Evolutionary conservation across 1,284 basidiomycete genomes (phyloP).

Genomic region (Rhodofomes roseus): DNA sequence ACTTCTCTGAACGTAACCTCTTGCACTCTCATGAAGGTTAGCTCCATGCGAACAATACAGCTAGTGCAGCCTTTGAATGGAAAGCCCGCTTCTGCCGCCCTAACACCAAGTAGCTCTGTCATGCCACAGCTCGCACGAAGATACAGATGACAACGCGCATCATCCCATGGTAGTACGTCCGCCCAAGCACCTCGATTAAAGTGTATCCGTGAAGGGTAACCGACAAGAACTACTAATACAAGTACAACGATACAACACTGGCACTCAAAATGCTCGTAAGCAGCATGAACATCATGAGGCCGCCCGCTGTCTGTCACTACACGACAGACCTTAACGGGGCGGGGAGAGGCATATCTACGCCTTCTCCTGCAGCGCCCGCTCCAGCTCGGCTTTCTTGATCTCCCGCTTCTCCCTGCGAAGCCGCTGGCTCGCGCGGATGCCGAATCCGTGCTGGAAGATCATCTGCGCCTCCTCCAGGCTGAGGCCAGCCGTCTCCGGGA

Average conservation of each 20-base stretch:
- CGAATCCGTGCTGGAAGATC: slow-evolving; percentile 58
- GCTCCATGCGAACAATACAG: too few species aligned
- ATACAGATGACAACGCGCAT: too few species aligned
- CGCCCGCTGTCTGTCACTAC: background rate
- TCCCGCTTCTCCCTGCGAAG: slow-evolving; percentile 40
- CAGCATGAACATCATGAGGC: background rate
- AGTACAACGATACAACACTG: background rate
- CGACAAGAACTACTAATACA: background rate
- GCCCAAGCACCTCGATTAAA: background rate
- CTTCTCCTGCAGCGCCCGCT: slow-evolving; percentile 8
- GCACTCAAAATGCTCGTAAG: background rate
- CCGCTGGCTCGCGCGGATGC: slow-evolving; percentile 49
- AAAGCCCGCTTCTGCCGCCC: too few species aligned
- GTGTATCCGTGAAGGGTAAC: background rate
- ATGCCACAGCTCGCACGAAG: too few species aligned
- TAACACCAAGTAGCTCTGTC: too few species aligned
- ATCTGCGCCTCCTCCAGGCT: slow-evolving; percentile 73
- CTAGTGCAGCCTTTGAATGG: too few species aligned
- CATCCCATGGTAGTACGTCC: too few species aligned
- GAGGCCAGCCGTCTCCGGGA: slow-evolving; percentile 76
- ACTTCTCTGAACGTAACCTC: too few species aligned
- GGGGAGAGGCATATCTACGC: background rate
- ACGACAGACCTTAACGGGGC: background rate
- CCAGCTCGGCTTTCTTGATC: slow-evolving; percentile 15
- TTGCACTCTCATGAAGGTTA: too few species aligned